Percentiles rank a stretch among this genome's conserved stretches.
phyloP scores from a whole-genome alignment of 208 protist genomes.

The Tritrichomonas foetus region DNA sequence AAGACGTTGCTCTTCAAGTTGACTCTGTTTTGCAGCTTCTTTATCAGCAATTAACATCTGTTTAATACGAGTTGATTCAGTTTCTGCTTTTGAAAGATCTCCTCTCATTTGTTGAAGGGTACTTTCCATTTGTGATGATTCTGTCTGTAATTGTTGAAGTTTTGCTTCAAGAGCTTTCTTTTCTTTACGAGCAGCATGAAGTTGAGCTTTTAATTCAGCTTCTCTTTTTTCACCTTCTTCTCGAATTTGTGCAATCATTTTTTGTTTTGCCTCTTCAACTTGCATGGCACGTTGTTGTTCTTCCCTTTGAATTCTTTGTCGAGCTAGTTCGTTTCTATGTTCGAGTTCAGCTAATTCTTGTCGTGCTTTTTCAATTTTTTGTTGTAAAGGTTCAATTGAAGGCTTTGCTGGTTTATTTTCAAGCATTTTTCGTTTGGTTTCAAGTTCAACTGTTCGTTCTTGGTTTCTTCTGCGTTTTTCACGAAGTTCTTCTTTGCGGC shows the following conservation, averaged over 20 bases:
- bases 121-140: background rate
- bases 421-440: background rate
- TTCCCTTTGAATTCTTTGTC: background rate
- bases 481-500: background rate
- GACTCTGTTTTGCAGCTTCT: background rate
- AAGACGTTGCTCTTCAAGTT: background rate
- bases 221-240: background rate
- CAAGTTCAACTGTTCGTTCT: background rate
- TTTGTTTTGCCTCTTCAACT: conserved; percentile 1
- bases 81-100: background rate
- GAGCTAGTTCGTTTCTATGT: background rate
- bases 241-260: background rate
- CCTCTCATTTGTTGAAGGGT: background rate
- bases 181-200: background rate
- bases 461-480: background rate
- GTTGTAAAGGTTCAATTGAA: background rate
- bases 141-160: background rate
- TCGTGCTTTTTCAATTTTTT: conserved; percentile 13
- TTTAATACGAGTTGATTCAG: background rate
- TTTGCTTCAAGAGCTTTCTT: background rate
- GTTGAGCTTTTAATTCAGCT: background rate
- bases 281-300: background rate
- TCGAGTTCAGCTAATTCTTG: background rate
- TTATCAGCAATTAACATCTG: background rate
- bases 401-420: background rate